phyloP scores from a whole-genome alignment of 768 basidiomycete species.

The Ramaria rubella region DNA sequence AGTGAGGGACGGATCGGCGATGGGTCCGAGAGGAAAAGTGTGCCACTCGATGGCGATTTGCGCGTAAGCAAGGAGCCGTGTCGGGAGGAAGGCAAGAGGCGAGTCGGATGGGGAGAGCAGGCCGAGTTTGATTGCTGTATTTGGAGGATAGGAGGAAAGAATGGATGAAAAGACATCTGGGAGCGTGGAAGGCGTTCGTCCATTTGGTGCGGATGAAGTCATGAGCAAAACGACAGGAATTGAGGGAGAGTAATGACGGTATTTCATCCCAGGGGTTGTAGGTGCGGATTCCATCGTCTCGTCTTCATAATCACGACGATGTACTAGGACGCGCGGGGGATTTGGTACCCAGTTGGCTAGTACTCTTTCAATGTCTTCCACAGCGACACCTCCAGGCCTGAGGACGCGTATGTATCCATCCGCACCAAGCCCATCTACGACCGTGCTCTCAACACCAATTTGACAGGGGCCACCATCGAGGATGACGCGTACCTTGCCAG shows the following conservation, averaged over 20 bases:
- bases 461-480: conserved; percentile 89
- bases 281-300: conserved; percentile 67
- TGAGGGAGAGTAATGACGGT: conserved; percentile 90
- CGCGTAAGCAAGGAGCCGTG: neutral
- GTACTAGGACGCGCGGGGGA: conserved; percentile 64
- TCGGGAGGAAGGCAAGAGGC: conserved; percentile 29
- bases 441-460: conserved; percentile 93
- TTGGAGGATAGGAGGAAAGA: conserved; percentile 5
- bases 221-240: conserved; percentile 77
- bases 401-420: conserved; percentile 77
- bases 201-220: conserved; percentile 35
- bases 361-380: conserved; percentile 72
- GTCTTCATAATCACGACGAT: conserved; percentile 71
- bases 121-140: conserved; percentile 45
- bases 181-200: neutral
- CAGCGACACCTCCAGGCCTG: conserved; percentile 86
- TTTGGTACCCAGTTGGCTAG: conserved; percentile 25
- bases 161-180: conserved; percentile 6
- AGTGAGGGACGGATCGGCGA: conserved; percentile 53
- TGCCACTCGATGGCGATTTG: neutral
- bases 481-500: conserved; percentile 65
- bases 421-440: conserved; percentile 71
- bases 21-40: conserved; percentile 31
- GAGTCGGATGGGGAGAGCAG: conserved; percentile 62
- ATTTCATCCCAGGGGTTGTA: conserved; percentile 98